phyloP scores from a whole-genome alignment of 371 early-diverging fungal species.

The Apophysomyces elegans region DNA sequence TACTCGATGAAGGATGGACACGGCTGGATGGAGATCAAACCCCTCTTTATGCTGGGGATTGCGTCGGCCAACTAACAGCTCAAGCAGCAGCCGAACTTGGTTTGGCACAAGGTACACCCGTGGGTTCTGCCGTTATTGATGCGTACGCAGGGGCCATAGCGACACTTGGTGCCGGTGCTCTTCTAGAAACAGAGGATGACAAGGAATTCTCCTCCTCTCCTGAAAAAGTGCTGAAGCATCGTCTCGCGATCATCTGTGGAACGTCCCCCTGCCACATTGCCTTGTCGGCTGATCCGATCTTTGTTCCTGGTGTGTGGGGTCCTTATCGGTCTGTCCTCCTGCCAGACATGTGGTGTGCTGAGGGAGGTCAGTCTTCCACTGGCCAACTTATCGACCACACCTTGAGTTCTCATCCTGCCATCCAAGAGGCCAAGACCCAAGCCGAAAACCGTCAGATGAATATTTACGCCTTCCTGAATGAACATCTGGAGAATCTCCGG shows the following conservation, averaged over 20 bases:
- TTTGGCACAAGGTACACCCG: constrained; percentile 53
- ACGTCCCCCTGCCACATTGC: constrained; percentile 77
- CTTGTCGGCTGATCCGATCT: constrained; percentile 57
- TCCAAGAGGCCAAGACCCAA: constrained; percentile 33
- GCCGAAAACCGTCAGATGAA: constrained; percentile 27
- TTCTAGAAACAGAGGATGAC: no score
- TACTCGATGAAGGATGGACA: constrained; percentile 51
- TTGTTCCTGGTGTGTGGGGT: constrained; percentile 66
- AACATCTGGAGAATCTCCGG: constrained; percentile 39
- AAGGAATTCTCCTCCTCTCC: no score
- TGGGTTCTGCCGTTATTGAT: constrained; percentile 76
- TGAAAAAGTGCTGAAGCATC: constrained; percentile 27
- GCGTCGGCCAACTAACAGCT: constrained; percentile 51
- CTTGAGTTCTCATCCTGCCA: constrained; percentile 62
- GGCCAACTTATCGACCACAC: constrained; percentile 73
- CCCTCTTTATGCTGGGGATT: constrained; percentile 61
- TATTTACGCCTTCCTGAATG: constrained; percentile 57
- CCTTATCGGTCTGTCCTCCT: constrained; percentile 73
- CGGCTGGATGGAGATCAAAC: constrained; percentile 37
- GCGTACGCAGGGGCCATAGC: constrained; percentile 77
- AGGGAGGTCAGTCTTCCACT: constrained; percentile 78
- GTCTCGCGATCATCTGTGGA: constrained; percentile 75
- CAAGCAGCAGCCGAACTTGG: constrained; percentile 64
- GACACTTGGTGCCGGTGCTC: constrained; percentile 48
- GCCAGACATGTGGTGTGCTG: constrained; percentile 64